Evolutionary conservation across 805 yeast genomes (phyloP).

Genomic region (Candida michaelii): DNA sequence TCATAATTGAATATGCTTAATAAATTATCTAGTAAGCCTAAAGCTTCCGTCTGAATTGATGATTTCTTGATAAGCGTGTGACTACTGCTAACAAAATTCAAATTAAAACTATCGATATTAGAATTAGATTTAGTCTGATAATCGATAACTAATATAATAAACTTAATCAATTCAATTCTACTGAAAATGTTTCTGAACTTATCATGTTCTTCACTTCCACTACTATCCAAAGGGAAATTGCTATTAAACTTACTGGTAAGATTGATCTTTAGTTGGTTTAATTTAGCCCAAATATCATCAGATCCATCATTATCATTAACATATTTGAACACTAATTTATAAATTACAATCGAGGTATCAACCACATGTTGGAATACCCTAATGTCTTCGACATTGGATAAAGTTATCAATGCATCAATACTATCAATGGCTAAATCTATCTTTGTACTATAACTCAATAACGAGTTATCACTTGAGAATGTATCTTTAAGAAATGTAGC

Average conservation of each 20-base stretch:
- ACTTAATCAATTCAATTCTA: slow-evolving; percentile 69
- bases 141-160: slow-evolving; percentile 51
- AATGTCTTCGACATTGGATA: slow-evolving; percentile 29
- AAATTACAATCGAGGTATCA: slow-evolving; percentile 41
- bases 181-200: slow-evolving; percentile 52
- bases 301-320: slow-evolving; percentile 50
- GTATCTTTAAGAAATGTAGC: slow-evolving; percentile 39
- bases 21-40: slow-evolving; percentile 64
- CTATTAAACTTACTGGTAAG: slow-evolving; percentile 64
- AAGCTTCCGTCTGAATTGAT: slow-evolving; percentile 66
- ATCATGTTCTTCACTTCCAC: slow-evolving; percentile 51
- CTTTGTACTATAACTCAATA: slow-evolving; percentile 27
- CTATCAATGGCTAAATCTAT: slow-evolving; percentile 43
- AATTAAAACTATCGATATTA: slow-evolving; percentile 41
- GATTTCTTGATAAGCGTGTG: slow-evolving; percentile 65
- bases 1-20: slow-evolving; percentile 57
- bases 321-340: slow-evolving; percentile 44
- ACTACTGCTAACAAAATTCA: slow-evolving; percentile 48
- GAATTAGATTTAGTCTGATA: slow-evolving; percentile 46
- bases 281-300: slow-evolving; percentile 52
- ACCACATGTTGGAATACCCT: slow-evolving; percentile 31
- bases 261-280: slow-evolving; percentile 54
- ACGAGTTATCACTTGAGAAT: slow-evolving; percentile 27
- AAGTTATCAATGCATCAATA: slow-evolving; percentile 29
- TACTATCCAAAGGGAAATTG: slow-evolving; percentile 50